Conservation (phyloP, 202 grass and related monocot genomes). For the Schoenoplectus triqueter region DNA sequence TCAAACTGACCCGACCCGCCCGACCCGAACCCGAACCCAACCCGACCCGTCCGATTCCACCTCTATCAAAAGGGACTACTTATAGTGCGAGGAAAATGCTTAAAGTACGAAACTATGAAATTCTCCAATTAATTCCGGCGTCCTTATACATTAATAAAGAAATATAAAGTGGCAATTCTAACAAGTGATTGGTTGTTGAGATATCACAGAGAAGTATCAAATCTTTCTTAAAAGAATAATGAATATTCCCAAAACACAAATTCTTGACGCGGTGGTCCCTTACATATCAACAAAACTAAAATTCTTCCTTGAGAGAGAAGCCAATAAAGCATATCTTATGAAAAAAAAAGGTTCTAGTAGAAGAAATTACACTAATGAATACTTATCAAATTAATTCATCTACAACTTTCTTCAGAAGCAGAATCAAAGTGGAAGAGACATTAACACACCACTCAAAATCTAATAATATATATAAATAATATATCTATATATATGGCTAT, state of each 20-base stretch:
- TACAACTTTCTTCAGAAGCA: slow-evolving; percentile 16
- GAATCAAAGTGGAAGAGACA: not conserved
- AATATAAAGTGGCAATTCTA: not conserved
- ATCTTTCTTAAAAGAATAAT: not conserved
- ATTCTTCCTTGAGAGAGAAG: not conserved
- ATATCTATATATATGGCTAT: not conserved
- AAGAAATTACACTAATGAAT: slow-evolving; percentile 14
- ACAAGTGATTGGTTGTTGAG: not conserved
- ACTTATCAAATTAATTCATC: not conserved
- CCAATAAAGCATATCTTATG: not conserved
- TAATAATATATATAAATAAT: slow-evolving; percentile 1
- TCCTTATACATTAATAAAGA: not conserved
- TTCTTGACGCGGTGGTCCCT: not conserved
- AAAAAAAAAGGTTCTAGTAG: not conserved
- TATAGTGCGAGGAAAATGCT: too few relatives aligned
- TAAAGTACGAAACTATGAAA: not conserved
- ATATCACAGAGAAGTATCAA: not conserved
- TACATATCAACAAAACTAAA: not conserved
- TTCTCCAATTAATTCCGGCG: not conserved
- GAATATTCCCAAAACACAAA: not conserved
- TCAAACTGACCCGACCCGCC: too few relatives aligned
- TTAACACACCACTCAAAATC: slow-evolving; percentile 16
- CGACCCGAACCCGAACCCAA: too few relatives aligned
- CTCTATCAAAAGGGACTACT: not conserved
- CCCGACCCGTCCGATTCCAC: too few relatives aligned